A percentile compares a stretch with the other conserved stretches of the same genome.
These are phyloP conservation scores for Ehretia macrophylla DNA, from an alignment of 257 asterid genomes.

Conservation along the genomic window DNA sequence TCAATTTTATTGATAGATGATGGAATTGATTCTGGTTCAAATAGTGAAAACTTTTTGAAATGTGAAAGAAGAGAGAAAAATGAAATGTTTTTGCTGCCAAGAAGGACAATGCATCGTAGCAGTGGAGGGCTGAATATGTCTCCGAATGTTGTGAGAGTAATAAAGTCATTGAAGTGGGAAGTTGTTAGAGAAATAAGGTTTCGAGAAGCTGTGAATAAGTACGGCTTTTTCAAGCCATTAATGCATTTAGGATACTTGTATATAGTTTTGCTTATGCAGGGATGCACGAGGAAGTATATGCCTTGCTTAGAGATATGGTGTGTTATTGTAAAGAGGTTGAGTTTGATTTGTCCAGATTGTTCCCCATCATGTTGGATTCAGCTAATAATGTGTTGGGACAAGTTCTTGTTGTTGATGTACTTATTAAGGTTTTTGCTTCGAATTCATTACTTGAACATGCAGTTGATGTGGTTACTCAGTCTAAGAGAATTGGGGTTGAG, in stretches of 20 bases:
- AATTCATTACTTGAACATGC: slow-evolving; percentile 41
- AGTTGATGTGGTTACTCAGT: slow-evolving; percentile 31
- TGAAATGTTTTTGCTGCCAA: slow-evolving; percentile 12
- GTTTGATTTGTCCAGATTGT: slow-evolving; percentile 30
- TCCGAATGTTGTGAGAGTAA: slow-evolving; percentile 45
- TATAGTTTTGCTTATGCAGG: slow-evolving; percentile 44
- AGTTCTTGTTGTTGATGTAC: slow-evolving; percentile 28
- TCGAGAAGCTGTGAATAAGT: slow-evolving; percentile 29
- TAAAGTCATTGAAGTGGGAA: slow-evolving; percentile 51
- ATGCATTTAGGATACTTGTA: slow-evolving; percentile 36
- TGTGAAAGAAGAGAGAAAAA: slow-evolving; percentile 7
- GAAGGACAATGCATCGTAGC: slow-evolving; percentile 10
- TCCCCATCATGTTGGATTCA: slow-evolving; percentile 23
- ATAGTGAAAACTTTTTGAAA: slow-evolving; percentile 29
- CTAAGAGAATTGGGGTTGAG: slow-evolving; percentile 35
- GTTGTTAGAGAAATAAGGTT: slow-evolving; percentile 35
- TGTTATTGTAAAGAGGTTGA: slow-evolving; percentile 26
- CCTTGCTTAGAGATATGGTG: slow-evolving; percentile 41
- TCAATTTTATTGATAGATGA: slow-evolving; percentile 32
- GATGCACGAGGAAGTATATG: slow-evolving; percentile 42
- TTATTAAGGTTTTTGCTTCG: slow-evolving; percentile 50
- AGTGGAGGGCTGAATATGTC: slow-evolving; percentile 22
- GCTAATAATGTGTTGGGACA: slow-evolving; percentile 22
- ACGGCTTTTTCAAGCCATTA: slow-evolving; percentile 39
- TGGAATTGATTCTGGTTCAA: slow-evolving; percentile 7